These are phyloP conservation scores for Fusarium sp. DNA, from an alignment of 2,329 filamentous ascomycete species.

Conservation along the genomic window DNA sequence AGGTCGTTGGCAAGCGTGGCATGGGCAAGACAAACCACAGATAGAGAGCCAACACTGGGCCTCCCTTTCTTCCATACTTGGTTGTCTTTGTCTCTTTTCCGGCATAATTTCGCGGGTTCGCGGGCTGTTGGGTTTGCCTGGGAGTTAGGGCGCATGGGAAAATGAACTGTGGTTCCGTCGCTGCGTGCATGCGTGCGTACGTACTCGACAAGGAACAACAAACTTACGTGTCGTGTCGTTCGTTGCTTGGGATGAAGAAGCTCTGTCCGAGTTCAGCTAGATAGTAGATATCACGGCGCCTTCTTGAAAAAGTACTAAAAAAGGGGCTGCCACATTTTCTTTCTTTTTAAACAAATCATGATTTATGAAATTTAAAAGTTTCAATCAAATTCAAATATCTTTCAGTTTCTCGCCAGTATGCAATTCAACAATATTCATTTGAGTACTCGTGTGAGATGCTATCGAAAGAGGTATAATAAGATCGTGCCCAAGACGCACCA, in stretches of 20 bases:
- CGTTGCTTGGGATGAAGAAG: constrained; percentile 36
- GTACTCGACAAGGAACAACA: constrained; percentile 17
- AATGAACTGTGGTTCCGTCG: constrained; percentile 37
- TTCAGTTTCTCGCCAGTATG: not conserved
- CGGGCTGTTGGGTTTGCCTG: constrained; percentile 42
- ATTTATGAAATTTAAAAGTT: constrained; percentile 40
- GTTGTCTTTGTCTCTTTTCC: constrained; percentile 41
- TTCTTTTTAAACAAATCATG: constrained; percentile 38
- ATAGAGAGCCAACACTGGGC: constrained; percentile 53
- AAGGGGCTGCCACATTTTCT: constrained; percentile 27
- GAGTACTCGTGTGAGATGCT: constrained; percentile 34
- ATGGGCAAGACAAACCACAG: constrained; percentile 88
- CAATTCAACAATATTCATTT: constrained; percentile 29
- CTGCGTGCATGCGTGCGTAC: constrained; percentile 14
- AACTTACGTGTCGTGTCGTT: constrained; percentile 24
- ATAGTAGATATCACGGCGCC: constrained; percentile 39
- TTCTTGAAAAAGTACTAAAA: constrained; percentile 21
- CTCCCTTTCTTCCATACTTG: constrained; percentile 33
- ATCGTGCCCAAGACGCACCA: constrained; percentile 40
- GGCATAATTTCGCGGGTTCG: constrained; percentile 38
- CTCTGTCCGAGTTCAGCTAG: constrained; percentile 33
- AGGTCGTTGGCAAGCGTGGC: constrained; percentile 91
- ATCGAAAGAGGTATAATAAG: constrained; percentile 48
- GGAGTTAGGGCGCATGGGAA: constrained; percentile 49
- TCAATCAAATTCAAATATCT: constrained; percentile 14